phyloP scores from a whole-genome alignment of 768 basidiomycete genomes.

The Tricholoma sp. region DNA sequence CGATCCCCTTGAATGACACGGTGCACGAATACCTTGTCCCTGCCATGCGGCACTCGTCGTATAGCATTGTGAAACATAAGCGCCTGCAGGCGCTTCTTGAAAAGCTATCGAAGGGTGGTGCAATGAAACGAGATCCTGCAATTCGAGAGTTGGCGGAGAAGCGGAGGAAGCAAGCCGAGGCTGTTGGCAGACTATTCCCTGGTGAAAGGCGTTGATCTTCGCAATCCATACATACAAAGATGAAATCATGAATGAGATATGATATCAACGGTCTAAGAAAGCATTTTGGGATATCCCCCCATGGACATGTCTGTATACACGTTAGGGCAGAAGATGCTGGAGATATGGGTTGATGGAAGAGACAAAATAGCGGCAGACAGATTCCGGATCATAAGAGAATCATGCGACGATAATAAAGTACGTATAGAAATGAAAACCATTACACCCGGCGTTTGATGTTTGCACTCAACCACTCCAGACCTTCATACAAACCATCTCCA shows the following conservation, averaged over 20 bases:
- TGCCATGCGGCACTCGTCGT: conserved; percentile 60
- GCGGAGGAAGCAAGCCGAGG: conserved; percentile 73
- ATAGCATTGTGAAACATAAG: conserved; percentile 62
- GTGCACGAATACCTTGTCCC: conserved; percentile 81
- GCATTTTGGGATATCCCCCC: conserved; percentile 21
- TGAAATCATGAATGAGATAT: conserved; percentile 2
- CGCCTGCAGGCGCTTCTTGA: conserved; percentile 70
- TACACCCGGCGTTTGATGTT: conserved; percentile 86
- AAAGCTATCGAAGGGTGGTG: conserved; percentile 69
- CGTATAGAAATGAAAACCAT: conserved; percentile 34
- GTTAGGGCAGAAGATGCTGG: conserved; percentile 22
- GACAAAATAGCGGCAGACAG: conserved; percentile 40
- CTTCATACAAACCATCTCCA: conserved; percentile 98
- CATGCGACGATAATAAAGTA: conserved; percentile 54
- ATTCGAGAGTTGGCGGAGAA: conserved; percentile 66
- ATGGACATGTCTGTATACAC: conserved; percentile 25
- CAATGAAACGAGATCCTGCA: conserved; percentile 51
- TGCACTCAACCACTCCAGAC: conserved; percentile 92
- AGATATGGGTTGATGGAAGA: conserved; percentile 28
- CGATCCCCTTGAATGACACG: conserved; percentile 66
- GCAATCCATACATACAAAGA: background rate
- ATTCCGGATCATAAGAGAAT: conserved; percentile 58
- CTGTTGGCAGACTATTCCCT: conserved; percentile 68
- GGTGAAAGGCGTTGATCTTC: conserved; percentile 51
- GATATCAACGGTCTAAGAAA: conserved; percentile 23